Conservation (phyloP, 805 yeast genomes). For the Wickerhamiella musiphila region DNA sequence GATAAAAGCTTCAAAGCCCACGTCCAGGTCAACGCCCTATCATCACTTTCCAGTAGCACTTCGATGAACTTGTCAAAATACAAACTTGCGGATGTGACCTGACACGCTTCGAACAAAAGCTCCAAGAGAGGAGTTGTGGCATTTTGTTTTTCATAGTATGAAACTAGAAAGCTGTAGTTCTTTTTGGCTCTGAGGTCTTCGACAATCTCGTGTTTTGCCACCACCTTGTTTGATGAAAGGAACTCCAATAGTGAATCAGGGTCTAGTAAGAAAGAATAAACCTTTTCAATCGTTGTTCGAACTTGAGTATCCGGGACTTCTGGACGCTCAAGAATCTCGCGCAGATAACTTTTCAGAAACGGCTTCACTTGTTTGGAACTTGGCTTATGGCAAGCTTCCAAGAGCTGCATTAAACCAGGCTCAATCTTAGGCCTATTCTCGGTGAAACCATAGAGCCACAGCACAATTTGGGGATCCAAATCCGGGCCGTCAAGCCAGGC, state of each 20-base stretch:
- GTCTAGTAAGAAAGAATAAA: conserved; percentile 4
- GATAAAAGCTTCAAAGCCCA: conserved; percentile 22
- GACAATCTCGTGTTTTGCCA: no score
- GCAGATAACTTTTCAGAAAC: conserved; percentile 6
- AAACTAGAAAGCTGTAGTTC: no score
- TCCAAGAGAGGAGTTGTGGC: no score
- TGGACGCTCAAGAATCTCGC: conserved; percentile 5
- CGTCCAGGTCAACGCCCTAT: conserved; percentile 22
- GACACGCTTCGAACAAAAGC: conserved; percentile 11
- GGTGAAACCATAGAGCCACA: conserved; percentile 15
- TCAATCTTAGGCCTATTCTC: conserved; percentile 17
- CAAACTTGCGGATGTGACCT: background rate
- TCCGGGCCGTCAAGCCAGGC: conserved; percentile 23
- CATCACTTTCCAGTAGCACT: conserved; percentile 12
- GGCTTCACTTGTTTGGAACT: background rate
- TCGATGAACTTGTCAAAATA: conserved; percentile 16
- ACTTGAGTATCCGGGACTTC: conserved; percentile 2
- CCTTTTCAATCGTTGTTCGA: conserved; percentile 3
- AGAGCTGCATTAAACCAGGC: conserved; percentile 17
- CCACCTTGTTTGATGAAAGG: no score
- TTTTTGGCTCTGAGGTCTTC: no score
- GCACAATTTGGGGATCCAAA: conserved; percentile 21
- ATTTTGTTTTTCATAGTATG: conserved; percentile 4
- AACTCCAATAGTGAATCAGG: conserved; percentile 7
- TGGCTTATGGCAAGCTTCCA: conserved; percentile 3